phyloP scores from a whole-genome alignment of 352 stramenopile genomes.

The Pythium guiyangense region DNA sequence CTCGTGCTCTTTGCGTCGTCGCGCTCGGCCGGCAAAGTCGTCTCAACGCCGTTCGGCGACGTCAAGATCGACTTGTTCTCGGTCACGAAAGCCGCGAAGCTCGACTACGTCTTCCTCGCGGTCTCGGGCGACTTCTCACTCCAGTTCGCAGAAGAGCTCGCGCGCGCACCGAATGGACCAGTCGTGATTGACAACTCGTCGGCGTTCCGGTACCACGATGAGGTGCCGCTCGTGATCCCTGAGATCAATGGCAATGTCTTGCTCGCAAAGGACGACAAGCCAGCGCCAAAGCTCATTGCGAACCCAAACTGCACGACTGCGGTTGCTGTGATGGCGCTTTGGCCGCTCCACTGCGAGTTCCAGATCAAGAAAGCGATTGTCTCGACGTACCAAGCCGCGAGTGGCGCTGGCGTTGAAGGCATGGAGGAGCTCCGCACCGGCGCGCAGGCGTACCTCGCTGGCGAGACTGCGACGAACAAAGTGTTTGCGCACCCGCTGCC shows the following conservation, averaged over 20 bases:
- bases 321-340: slow-evolving; percentile 96
- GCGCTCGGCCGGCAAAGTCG: slow-evolving; percentile 89
- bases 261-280: slow-evolving; percentile 35
- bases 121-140: slow-evolving; percentile 96
- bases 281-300: slow-evolving; percentile 91
- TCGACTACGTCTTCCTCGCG: slow-evolving; percentile 97
- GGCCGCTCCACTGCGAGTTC: slow-evolving; percentile 95
- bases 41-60: slow-evolving; percentile 89
- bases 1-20: slow-evolving; percentile 95
- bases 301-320: slow-evolving; percentile 99
- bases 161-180: slow-evolving; percentile 63
- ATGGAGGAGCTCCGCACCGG: slow-evolving; percentile 96
- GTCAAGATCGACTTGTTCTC: slow-evolving; percentile 95
- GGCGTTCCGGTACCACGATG: slow-evolving; percentile 91
- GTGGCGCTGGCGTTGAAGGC: slow-evolving; percentile 86
- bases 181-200: slow-evolving; percentile 99
- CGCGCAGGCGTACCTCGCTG: slow-evolving; percentile 66
- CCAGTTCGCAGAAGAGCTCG: slow-evolving; percentile 93
- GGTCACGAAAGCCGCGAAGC: slow-evolving; percentile 87
- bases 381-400: slow-evolving; percentile 94
- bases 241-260: slow-evolving; percentile 94
- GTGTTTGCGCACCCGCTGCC: slow-evolving; percentile 97
- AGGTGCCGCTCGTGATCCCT: slow-evolving; percentile 92
- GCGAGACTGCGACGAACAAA: slow-evolving; percentile 81
- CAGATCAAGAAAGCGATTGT: slow-evolving; percentile 95